Conservation (phyloP, 345 rosid genomes). For the Eucalyptus guilfoylei region DNA sequence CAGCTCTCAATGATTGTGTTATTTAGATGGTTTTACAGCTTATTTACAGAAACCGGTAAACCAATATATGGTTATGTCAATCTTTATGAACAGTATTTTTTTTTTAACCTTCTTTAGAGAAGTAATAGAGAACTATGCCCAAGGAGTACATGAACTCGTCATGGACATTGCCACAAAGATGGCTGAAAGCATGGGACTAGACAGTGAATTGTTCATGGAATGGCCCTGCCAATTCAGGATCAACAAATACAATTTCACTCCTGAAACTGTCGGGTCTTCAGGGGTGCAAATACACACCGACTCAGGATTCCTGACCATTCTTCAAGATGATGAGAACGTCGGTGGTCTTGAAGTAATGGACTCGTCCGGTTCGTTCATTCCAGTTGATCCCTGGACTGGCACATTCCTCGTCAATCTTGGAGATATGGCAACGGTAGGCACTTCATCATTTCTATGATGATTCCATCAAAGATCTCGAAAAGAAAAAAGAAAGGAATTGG, state of each 20-base stretch:
- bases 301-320: constrained; percentile 73
- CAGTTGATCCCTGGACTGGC: constrained; percentile 55
- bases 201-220: constrained; percentile 18
- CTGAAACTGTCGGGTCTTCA: constrained; percentile 46
- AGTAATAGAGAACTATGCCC: constrained; percentile 40
- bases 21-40: background rate
- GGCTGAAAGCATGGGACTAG: constrained; percentile 44
- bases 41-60: background rate
- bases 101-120: constrained; percentile 18
- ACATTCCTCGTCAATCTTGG: constrained; percentile 81
- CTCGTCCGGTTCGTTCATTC: constrained; percentile 29
- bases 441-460: background rate
- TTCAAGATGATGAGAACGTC: constrained; percentile 81
- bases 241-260: constrained; percentile 72
- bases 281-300: constrained; percentile 90
- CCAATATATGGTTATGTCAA: background rate
- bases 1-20: background rate
- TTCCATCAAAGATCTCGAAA: background rate
- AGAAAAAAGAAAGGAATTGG: background rate
- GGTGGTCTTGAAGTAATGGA: constrained; percentile 84
- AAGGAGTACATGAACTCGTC: constrained; percentile 38
- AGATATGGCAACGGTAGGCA: constrained; percentile 47
- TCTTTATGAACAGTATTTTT: background rate
- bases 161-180: constrained; percentile 37
- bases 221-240: constrained; percentile 91